Evolutionary conservation across 257 asterid species (phyloP).

Genomic region (Orobanche coerulescens): DNA sequence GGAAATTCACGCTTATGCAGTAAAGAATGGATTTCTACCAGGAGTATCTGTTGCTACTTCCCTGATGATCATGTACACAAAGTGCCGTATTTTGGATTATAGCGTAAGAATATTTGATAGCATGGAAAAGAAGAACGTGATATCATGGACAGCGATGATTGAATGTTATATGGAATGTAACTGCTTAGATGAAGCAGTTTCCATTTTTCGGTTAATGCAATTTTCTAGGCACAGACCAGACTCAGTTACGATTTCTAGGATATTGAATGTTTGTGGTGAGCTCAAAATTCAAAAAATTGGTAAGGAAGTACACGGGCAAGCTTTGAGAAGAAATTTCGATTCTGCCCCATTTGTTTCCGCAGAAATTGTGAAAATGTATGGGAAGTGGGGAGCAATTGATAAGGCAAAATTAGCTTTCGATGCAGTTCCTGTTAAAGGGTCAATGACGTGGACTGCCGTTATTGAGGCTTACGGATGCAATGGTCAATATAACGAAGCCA

Average conservation of each 20-base stretch:
- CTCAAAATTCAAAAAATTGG: slow-evolving; percentile 47
- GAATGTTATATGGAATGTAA: slow-evolving; percentile 54
- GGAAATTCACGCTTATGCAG: slow-evolving; percentile 62
- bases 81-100: slow-evolving; percentile 47
- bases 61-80: slow-evolving; percentile 88
- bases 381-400: slow-evolving; percentile 38
- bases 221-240: slow-evolving; percentile 78
- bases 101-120: slow-evolving; percentile 45
- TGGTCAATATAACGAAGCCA: slow-evolving; percentile 44
- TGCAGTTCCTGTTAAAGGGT: slow-evolving; percentile 51
- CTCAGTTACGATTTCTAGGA: slow-evolving; percentile 65
- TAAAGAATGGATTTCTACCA: slow-evolving; percentile 49
- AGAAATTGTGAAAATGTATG: slow-evolving; percentile 73
- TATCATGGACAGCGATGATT: slow-evolving; percentile 90
- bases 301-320: slow-evolving; percentile 70
- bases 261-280: slow-evolving; percentile 46
- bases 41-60: slow-evolving; percentile 59
- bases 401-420: slow-evolving; percentile 58
- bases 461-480: slow-evolving; percentile 59
- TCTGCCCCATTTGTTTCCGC: slow-evolving; percentile 61
- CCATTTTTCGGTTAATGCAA: slow-evolving; percentile 65
- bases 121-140: slow-evolving; percentile 67
- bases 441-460: slow-evolving; percentile 80
- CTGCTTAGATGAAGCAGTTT: slow-evolving; percentile 44
- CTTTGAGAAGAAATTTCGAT: slow-evolving; percentile 46